phyloP scores from a whole-genome alignment of 1,139 yeast genomes.

The Geotrichum fermentans region DNA sequence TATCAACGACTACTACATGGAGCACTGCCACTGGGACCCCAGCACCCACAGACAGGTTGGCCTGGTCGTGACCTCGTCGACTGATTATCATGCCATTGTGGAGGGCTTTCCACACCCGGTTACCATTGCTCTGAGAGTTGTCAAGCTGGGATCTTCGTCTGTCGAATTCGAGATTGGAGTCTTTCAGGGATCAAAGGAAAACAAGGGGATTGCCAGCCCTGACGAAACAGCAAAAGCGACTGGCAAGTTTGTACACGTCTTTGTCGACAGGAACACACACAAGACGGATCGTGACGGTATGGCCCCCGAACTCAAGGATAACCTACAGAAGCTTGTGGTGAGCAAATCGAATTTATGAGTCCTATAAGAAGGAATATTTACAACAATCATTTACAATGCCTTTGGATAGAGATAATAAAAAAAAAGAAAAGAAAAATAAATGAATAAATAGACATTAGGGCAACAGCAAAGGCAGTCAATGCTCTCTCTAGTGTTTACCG shows the following conservation, averaged over 20 bases:
- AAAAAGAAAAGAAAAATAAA: neutral
- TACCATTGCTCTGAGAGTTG: constrained; percentile 31
- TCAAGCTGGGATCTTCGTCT: constrained; percentile 30
- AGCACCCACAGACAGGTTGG: constrained; percentile 25
- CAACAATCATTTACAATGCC: too few relatives aligned
- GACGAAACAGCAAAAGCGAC: constrained; percentile 29
- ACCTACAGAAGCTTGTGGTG: neutral
- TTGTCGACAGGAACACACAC: constrained; percentile 30
- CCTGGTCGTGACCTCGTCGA: constrained; percentile 32
- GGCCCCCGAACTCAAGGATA: neutral
- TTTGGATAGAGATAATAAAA: too few relatives aligned
- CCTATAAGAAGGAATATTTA: neutral
- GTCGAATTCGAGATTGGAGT: constrained; percentile 36
- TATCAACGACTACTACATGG: constrained; percentile 31
- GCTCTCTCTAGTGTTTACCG: neutral
- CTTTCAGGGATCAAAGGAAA: constrained; percentile 25
- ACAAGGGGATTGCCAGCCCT: neutral
- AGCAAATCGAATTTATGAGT: neutral
- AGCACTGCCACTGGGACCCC: constrained; percentile 29
- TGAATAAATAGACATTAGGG: constrained; percentile 5
- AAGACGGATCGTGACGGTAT: constrained; percentile 22
- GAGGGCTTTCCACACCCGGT: constrained; percentile 34
- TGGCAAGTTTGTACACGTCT: constrained; percentile 34
- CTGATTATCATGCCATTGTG: constrained; percentile 31
- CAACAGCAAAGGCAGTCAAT: neutral